phyloP scores from a whole-genome alignment of 345 rosid species.

The Kandelia obovata region DNA sequence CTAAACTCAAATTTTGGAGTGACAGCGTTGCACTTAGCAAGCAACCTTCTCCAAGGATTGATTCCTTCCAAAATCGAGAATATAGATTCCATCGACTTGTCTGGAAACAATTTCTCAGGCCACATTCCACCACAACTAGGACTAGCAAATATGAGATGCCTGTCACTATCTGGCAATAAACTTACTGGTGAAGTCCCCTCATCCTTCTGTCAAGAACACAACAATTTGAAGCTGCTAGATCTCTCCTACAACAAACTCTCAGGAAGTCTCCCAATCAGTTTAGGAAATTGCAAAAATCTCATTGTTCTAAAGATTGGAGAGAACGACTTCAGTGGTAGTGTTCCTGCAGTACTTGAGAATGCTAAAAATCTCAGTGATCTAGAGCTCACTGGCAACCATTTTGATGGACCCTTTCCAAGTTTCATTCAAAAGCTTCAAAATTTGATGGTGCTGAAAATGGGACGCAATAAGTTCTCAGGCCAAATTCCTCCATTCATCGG shows the following conservation, averaged over 20 bases:
- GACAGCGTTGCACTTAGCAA: background rate
- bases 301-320: slow-evolving; percentile 16
- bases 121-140: background rate
- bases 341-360: slow-evolving; percentile 13
- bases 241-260: slow-evolving; percentile 12
- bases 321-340: slow-evolving; percentile 18
- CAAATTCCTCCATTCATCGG: slow-evolving; percentile 8
- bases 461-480: slow-evolving; percentile 6
- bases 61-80: slow-evolving; percentile 10
- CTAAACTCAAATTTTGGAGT: slow-evolving; percentile 2
- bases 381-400: slow-evolving; percentile 4
- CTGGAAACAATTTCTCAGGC: slow-evolving; percentile 14
- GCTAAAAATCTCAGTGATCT: slow-evolving; percentile 13
- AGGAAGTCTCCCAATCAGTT: slow-evolving; percentile 2
- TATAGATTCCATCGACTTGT: slow-evolving; percentile 9
- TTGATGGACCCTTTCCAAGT: slow-evolving; percentile 15
- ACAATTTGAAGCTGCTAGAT: slow-evolving; percentile 3
- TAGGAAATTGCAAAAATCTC: slow-evolving; percentile 17
- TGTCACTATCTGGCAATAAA: slow-evolving; percentile 8
- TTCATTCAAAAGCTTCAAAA: slow-evolving; percentile 2
- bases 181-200: slow-evolving; percentile 7
- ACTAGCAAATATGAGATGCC: background rate
- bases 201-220: slow-evolving; percentile 6
- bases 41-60: slow-evolving; percentile 9
- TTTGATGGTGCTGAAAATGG: slow-evolving; percentile 6